Evolutionary conservation across 2,329 filamentous ascomycete genomes (phyloP), one percentile per base, ranked within the genome.

Genomic region (Paraphoma sp.): DNA sequence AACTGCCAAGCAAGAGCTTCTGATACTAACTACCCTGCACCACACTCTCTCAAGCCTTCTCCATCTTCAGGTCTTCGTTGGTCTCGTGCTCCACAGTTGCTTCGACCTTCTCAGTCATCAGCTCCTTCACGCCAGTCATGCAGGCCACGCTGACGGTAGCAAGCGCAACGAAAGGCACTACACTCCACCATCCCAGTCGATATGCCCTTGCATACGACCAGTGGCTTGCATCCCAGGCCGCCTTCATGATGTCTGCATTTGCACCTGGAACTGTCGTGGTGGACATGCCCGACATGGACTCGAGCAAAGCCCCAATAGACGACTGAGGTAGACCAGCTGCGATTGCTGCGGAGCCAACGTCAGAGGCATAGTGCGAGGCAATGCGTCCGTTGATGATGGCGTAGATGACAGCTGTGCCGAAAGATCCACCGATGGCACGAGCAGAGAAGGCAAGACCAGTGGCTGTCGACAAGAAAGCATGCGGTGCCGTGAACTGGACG

Each of bases 391-490:
- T 71, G 9, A 74, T 61, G 11, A 74, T 62, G 6, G 70, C 71
- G 40, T 67, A 65, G 36, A 73, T 68, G 47, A 73, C 69, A 5
- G 72, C 72, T 0, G 69, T 69, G 7, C 70, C 71, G 41, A 74
- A 73, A 0, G 71, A 68, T 41, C 72, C 71, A 1, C 72, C 72
- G 23, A 74, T 71, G 1, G 72, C 72, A 18, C 72, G 60, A 2
- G 70, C 70, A 6, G 71, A 73, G 52, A 73, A 74, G 0, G 71
- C 72, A 6, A 74, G 64, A 4, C 72, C 72, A 0, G 72, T 73
- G 0, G 72, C 72, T 2, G 72, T 74, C 3, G 64, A 67, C 1
- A 74, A 54, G 40, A 63, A 73, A 3, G 67, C 69, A 33, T 74
- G 71, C 0, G 72, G 72, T 14, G 71, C 63, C 0, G 66, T 71